phyloP scores from a whole-genome alignment of 352 stramenopile species.

The Phytophthora ramorum region DNA sequence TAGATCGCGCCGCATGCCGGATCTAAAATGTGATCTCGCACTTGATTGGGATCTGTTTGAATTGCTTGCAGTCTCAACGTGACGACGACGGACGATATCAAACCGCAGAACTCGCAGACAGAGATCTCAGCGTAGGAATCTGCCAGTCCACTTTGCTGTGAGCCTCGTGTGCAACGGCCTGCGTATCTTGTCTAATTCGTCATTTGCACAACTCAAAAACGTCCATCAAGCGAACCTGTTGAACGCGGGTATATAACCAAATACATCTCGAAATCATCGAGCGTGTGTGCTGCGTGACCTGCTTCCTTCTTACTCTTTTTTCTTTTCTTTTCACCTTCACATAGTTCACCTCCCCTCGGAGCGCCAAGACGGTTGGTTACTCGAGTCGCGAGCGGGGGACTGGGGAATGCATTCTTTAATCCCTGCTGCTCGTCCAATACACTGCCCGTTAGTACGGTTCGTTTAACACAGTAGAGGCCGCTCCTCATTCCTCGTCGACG shows the following conservation, averaged over 20 bases:
- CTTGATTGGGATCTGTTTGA: background rate
- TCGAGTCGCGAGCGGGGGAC: background rate
- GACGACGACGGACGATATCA: background rate
- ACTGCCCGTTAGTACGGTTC: background rate
- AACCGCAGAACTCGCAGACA: no score
- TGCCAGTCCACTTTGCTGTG: no score
- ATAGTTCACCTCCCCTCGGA: constrained; percentile 18
- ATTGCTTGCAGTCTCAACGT: background rate
- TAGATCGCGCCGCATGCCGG: no score
- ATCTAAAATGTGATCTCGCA: no score
- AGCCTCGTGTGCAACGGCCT: no score
- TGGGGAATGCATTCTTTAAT: background rate
- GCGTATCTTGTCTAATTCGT: no score
- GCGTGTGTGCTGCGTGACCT: constrained; percentile 25
- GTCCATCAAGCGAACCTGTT: constrained; percentile 18
- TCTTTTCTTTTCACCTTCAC: constrained; percentile 10
- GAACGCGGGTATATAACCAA: constrained; percentile 41
- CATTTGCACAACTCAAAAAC: constrained; percentile 1
- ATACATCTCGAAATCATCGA: constrained; percentile 40
- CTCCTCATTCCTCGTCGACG: constrained; percentile 5
- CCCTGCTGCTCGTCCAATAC: background rate
- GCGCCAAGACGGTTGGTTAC: constrained; percentile 2
- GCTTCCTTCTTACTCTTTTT: constrained; percentile 20
- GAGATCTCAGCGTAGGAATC: no score
- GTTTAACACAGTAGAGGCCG: constrained; percentile 8